phyloP scores from a whole-genome alignment of 768 basidiomycete species.

The Leccinum ochraceum region DNA sequence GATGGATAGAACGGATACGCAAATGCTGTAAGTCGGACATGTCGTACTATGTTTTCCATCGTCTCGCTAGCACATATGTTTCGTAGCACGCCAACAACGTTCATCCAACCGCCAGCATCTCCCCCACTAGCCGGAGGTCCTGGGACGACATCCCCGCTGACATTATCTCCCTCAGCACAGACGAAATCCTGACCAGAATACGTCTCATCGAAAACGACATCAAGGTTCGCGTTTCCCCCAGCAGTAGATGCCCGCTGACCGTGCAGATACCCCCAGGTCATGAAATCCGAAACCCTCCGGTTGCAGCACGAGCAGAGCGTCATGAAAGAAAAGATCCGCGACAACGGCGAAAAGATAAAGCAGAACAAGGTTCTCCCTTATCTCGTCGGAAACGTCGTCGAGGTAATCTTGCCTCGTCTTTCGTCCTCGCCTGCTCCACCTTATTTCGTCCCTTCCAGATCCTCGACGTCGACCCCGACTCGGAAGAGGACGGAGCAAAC shows the following conservation, averaged over 20 bases:
- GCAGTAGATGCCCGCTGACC: neutral
- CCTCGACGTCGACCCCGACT: conserved; percentile 90
- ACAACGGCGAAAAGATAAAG: conserved; percentile 97
- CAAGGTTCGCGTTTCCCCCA: conserved; percentile 54
- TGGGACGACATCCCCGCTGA: conserved; percentile 94
- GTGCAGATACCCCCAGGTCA: conserved; percentile 60
- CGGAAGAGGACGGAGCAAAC: conserved; percentile 93
- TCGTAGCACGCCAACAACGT: conserved; percentile 64
- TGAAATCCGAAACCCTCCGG: conserved; percentile 92
- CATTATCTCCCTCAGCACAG: conserved; percentile 72
- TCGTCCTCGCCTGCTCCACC: neutral
- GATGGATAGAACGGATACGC: conserved; percentile 70
- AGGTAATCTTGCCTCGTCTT: conserved; percentile 48
- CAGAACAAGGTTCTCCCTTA: conserved; percentile 99
- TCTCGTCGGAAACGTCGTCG: conserved; percentile 96
- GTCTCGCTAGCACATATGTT: conserved; percentile 5
- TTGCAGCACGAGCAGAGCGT: conserved; percentile 92
- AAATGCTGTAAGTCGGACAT: conserved; percentile 65
- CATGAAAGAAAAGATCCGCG: conserved; percentile 99
- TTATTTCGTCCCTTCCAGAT: conserved; percentile 52
- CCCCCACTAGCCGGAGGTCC: conserved; percentile 47
- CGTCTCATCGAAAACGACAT: conserved; percentile 97
- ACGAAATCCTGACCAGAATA: conserved; percentile 87
- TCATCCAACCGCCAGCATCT: conserved; percentile 47
- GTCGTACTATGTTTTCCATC: neutral